Conservation (phyloP, 345 rosid species). For the Geranium brycei region DNA sequence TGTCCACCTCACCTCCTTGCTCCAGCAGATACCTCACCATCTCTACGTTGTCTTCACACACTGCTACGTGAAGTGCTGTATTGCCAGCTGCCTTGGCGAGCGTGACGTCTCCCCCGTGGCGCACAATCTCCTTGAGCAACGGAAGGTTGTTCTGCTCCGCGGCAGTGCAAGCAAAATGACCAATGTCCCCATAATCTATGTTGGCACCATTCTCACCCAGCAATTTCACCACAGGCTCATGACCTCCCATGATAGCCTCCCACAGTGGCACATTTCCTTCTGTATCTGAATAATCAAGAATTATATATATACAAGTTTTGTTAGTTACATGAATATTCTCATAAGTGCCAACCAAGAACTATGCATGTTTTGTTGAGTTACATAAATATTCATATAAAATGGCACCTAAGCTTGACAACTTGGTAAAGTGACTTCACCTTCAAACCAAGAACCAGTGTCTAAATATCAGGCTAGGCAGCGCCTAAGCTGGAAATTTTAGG, state of each 20-base stretch:
- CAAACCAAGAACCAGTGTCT: too few relatives aligned
- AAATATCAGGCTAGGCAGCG: too few relatives aligned
- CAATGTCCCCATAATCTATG: constrained; percentile 55
- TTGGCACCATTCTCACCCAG: constrained; percentile 36
- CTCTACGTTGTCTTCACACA: constrained; percentile 61
- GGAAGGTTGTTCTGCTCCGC: constrained; percentile 55
- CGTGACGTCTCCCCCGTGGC: constrained; percentile 52
- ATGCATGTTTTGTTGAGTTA: too few relatives aligned
- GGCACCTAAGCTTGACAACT: too few relatives aligned
- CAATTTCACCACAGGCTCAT: constrained; percentile 36
- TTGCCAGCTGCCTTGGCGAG: constrained; percentile 35
- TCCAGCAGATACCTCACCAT: constrained; percentile 62
- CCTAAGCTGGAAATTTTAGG: too few relatives aligned
- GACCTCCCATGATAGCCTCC: constrained; percentile 71
- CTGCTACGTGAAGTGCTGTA: constrained; percentile 77
- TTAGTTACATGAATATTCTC: too few relatives aligned
- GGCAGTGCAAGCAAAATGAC: constrained; percentile 64
- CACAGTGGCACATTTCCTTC: constrained; percentile 75
- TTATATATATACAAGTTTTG: not conserved
- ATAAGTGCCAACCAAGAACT: too few relatives aligned
- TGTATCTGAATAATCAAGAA: constrained; percentile 29
- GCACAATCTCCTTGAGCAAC: constrained; percentile 48
- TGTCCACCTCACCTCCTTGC: constrained; percentile 57
- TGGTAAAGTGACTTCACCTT: too few relatives aligned
- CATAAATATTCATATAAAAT: too few relatives aligned